Conservation (phyloP, 768 basidiomycete genomes). For the Pleurotus tuber-regium region DNA sequence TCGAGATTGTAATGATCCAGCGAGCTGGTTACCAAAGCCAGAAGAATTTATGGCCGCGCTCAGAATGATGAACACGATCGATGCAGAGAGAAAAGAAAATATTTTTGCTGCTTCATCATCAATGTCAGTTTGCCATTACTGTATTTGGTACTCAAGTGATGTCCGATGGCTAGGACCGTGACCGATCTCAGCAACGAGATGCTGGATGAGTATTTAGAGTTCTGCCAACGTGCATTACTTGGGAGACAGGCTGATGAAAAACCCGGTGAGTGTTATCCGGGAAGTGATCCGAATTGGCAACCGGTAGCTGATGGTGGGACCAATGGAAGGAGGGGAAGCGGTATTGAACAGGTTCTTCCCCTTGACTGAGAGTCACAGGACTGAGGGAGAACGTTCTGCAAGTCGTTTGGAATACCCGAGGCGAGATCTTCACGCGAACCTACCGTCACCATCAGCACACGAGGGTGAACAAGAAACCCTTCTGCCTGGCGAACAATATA, state of each 20-base stretch:
- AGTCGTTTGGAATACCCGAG: constrained; percentile 5
- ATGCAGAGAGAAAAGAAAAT: constrained; percentile 24
- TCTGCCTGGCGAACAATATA: constrained; percentile 59
- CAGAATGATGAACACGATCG: constrained; percentile 32
- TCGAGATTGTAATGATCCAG: constrained; percentile 49
- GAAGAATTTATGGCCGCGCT: constrained; percentile 47
- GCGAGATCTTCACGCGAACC: constrained; percentile 13
- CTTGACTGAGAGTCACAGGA: constrained; percentile 18
- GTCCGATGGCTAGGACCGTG: constrained; percentile 39
- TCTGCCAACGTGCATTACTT: constrained; percentile 57
- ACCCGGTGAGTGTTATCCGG: constrained; percentile 19
- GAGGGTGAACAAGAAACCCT: constrained; percentile 14
- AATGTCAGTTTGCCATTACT: constrained; percentile 39
- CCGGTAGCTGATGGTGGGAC: constrained; percentile 10
- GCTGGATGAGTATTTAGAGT: constrained; percentile 64
- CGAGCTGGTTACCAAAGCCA: constrained; percentile 52
- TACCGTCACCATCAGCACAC: constrained; percentile 11
- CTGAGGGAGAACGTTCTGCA: constrained; percentile 14
- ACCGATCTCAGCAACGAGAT: constrained; percentile 47
- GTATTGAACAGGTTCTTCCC: constrained; percentile 43
- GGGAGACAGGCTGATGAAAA: constrained; percentile 16
- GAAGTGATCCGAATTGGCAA: constrained; percentile 14
- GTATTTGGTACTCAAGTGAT: too few relatives aligned
- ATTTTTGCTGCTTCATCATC: constrained; percentile 42
- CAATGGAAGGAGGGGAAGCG: constrained; percentile 19